Conservation (phyloP, 257 asterid genomes). For the Nicotiana tabacum region DNA sequence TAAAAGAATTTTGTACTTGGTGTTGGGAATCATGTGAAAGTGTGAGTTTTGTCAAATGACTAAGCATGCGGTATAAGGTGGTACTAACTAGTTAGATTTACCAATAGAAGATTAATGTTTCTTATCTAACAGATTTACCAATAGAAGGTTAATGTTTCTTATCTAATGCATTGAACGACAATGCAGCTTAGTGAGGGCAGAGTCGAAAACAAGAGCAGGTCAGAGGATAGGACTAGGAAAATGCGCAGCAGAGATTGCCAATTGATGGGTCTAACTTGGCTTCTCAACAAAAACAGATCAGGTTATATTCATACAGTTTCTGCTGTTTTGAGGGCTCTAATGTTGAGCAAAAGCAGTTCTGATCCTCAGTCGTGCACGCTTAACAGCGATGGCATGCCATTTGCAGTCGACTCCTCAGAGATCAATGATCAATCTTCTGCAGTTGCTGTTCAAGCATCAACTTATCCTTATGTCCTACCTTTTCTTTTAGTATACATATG, state of each 20-base stretch:
- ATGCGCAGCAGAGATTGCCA: slow-evolving; percentile 72
- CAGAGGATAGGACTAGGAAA: slow-evolving; percentile 43
- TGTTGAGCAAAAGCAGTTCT: slow-evolving; percentile 45
- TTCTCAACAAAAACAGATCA: slow-evolving; percentile 66
- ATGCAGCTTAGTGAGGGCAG: slow-evolving; percentile 57
- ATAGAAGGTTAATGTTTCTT: not conserved
- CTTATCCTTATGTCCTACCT: slow-evolving; percentile 27
- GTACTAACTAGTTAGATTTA: not conserved
- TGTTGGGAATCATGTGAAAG: not conserved
- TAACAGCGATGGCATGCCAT: slow-evolving; percentile 81
- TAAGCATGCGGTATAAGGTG: not conserved
- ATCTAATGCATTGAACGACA: not conserved
- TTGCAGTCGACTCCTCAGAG: slow-evolving; percentile 86
- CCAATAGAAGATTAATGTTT: not conserved
- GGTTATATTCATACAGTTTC: slow-evolving; percentile 73
- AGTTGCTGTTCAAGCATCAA: slow-evolving; percentile 3
- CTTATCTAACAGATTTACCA: not conserved
- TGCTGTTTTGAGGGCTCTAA: slow-evolving; percentile 77
- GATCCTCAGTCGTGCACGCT: slow-evolving; percentile 60
- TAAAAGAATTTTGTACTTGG: not conserved
- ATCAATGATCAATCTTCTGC: slow-evolving; percentile 59
- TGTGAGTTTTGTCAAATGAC: not conserved
- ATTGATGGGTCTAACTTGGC: slow-evolving; percentile 93
- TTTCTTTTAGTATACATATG: slow-evolving; percentile 29
- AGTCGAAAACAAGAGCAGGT: slow-evolving; percentile 33